Evolutionary conservation across 305 asterid species (phyloP), one percentile per base, ranked within the genome.

Genomic region (Withania somnifera): DNA sequence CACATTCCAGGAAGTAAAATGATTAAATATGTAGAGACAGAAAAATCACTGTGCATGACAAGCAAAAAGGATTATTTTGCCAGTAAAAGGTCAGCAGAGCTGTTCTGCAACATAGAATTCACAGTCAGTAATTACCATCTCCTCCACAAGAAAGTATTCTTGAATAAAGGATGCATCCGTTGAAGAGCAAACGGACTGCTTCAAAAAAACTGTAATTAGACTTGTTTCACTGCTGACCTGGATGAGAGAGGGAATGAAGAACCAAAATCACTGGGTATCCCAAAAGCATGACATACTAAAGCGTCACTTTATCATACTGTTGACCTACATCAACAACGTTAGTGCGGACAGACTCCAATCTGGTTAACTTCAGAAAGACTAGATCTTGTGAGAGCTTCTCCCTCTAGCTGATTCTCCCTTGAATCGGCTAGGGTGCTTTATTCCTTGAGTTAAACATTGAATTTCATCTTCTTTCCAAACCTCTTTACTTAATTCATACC

Each of bases 341-440:
- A 89, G 97, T 88, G 82, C 98, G 95, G 86, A 96, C 98, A 71
- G 99, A 96, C 88, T 96, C 98, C 99, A 68, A 92, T 82, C 77
- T 81, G 89, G 89, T 93, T 92, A 82, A 88, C 91, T 88, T 94
- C 97, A 57, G 94, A 85, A 82, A 93, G 93, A 83, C 90, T 90
- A 24, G 83, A 81, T 83, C 89, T 88, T 82, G n/a, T n/a, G n/a
- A n/a, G n/a, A n/a, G n/a, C n/a, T n/a, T n/a, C n/a, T n/a, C n/a
- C n/a, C n/a, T n/a, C n/a, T n/a, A n/a, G n/a, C 92, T 85, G 80
- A 57, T 4, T 61, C 22, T 63, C 22, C 47, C 47, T 73, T 73
- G 79, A 73, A 73, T 73, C 79, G 8, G 45, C 26, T n/a, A n/a
- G n/a, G n/a, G n/a, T n/a, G n/a, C n/a, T n/a, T n/a, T n/a, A n/a